phyloP scores from a whole-genome alignment of 2,329 filamentous ascomycete species.

The Simplicillium sp. region DNA sequence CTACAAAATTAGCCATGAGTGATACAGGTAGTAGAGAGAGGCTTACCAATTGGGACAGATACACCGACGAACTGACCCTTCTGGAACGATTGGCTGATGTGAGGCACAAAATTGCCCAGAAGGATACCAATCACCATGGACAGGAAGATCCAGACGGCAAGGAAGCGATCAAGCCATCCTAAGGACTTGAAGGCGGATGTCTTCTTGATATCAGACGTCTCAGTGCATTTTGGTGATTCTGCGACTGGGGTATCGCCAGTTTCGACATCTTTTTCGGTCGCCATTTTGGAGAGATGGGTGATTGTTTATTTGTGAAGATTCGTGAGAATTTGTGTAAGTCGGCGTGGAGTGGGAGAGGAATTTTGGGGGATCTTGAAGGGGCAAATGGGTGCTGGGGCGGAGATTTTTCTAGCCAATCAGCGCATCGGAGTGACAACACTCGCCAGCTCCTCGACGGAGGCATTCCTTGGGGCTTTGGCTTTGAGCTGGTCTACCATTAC shows the following conservation, averaged over 20 bases:
- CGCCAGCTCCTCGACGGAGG: too few relatives aligned
- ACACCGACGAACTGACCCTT: constrained; percentile 56
- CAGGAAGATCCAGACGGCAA: constrained; percentile 61
- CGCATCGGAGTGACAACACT: background rate
- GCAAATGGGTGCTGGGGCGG: background rate
- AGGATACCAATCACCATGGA: constrained; percentile 63
- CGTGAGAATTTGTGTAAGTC: background rate
- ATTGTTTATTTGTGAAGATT: background rate
- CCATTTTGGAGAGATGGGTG: background rate
- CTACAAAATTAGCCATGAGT: constrained; percentile 22
- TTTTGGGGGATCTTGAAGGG: background rate
- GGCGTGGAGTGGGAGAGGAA: background rate
- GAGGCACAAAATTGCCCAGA: constrained; percentile 57
- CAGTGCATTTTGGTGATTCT: background rate
- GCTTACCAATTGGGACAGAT: constrained; percentile 47
- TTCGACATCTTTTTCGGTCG: background rate
- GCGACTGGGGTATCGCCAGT: background rate
- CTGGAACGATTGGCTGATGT: constrained; percentile 47
- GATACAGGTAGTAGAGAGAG: background rate
- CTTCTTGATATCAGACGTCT: constrained; percentile 6
- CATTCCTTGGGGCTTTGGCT: too few relatives aligned
- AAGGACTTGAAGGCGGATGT: constrained; percentile 35
- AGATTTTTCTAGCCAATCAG: background rate
- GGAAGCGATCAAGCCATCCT: constrained; percentile 44
- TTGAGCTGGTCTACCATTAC: too few relatives aligned